Evolutionary conservation across 176 grass and related monocot species (phyloP), one percentile per base, ranked within the genome.

Genomic region (Triticum aestivum): DNA sequence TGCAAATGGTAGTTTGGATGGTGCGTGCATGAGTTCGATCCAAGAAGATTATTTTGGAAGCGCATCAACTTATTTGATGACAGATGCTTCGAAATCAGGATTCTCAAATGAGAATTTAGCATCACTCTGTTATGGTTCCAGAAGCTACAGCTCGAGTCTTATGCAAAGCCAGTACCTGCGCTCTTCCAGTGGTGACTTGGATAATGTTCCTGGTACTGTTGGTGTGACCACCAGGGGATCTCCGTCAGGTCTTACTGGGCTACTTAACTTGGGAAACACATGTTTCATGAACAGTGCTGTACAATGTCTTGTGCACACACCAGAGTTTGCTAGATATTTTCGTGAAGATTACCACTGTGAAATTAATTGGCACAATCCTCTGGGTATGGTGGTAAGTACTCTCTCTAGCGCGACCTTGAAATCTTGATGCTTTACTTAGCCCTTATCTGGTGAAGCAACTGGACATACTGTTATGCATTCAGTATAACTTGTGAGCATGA

Each of bases 281-380:
- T 99, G 97, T 86, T 99, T 94, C 84, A 99, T 99, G 97, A 99
- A 99, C 83, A 99, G 94, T 89, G 92, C 97, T 18, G 83, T 99
- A 80, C 97, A 99, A 76, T 99, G 97, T 87, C 92, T 99, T 5
- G 97, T 99, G 68, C 97, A 99, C 88, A 99, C 97, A 73, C 97
- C 94, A 33, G 94, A 99, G 68, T 97, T 99, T 66, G 91, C 97
- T 52, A 94, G 80, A 89, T 99, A 96, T 83, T 99, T 99, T 90
- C 90, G 94, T 66, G 94, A 99, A 89, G 97, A 99, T 87, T 99
- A 99, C 70, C 90, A 81, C 81, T 81, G 79, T n/a, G 97, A 99
- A 91, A 99, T 99, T 85, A 99, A 99, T 93, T 91, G 97, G 87
- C 92, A 96, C 83, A 99, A 99, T 83, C 97, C 94, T 3, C 85